phyloP scores from a whole-genome alignment of 768 basidiomycete species.

The Gymnopilus junonius region DNA sequence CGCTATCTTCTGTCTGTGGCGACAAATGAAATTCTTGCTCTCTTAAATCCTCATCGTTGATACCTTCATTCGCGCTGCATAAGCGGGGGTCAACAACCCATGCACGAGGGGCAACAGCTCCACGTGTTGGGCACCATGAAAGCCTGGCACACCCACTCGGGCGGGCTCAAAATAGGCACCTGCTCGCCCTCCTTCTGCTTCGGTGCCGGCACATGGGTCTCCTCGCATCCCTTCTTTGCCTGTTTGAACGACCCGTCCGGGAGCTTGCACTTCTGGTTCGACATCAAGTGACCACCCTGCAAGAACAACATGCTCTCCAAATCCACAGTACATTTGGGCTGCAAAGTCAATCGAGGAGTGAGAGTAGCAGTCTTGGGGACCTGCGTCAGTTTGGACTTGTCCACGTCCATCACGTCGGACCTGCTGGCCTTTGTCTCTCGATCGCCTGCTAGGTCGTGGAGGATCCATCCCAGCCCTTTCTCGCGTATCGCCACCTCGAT shows the following conservation, averaged over 20 bases:
- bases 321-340: slow-evolving; percentile 86
- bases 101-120: no score
- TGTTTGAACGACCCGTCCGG: slow-evolving; percentile 99
- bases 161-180: slow-evolving; percentile 73
- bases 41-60: no score
- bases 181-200: slow-evolving; percentile 79
- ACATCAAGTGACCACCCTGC: slow-evolving; percentile 97
- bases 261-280: slow-evolving; percentile 97
- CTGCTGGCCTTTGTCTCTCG: slow-evolving; percentile 56
- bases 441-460: slow-evolving; percentile 86
- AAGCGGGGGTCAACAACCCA: no score
- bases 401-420: slow-evolving; percentile 80
- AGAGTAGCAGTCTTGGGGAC: slow-evolving; percentile 87
- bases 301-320: slow-evolving; percentile 93
- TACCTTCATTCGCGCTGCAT: no score
- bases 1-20: no score
- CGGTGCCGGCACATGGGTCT: slow-evolving; percentile 95
- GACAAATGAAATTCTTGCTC: no score
- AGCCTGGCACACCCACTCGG: slow-evolving; percentile 85
- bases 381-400: slow-evolving; percentile 48
- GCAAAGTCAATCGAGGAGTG: slow-evolving; percentile 83
- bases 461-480: slow-evolving; percentile 81
- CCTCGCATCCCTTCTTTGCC: slow-evolving; percentile 94
- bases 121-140: slow-evolving; percentile 85
- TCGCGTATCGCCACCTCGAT: slow-evolving; percentile 98